Conservation (phyloP, 257 asterid species). For the Vinca minor region DNA sequence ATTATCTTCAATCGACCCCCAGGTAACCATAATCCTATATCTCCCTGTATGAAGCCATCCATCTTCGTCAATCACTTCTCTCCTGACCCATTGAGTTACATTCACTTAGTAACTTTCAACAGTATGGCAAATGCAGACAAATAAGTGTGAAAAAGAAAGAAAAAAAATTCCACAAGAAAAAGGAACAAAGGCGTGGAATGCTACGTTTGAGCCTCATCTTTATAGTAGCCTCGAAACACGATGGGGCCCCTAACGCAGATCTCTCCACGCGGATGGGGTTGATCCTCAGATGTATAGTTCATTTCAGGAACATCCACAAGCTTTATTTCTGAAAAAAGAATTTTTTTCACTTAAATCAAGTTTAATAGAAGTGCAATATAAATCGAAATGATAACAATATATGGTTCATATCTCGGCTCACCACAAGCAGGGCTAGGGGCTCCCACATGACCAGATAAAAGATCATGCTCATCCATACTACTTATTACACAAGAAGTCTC, state of each 20-base stretch:
- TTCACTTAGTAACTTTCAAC: neutral
- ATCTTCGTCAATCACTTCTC: slow-evolving; percentile 73
- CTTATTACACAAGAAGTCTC: slow-evolving; percentile 88
- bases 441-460: slow-evolving; percentile 78
- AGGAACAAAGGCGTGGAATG: slow-evolving; percentile 15
- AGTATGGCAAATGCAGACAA: neutral
- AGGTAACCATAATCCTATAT: slow-evolving; percentile 89
- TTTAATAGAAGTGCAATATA: neutral
- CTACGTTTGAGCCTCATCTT: slow-evolving; percentile 90
- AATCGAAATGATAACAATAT: neutral
- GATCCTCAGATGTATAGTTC: slow-evolving; percentile 85
- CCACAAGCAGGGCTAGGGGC: slow-evolving; percentile 95
- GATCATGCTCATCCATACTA: slow-evolving; percentile 62
- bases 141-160: too few relatives aligned
- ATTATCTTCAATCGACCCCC: slow-evolving; percentile 89
- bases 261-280: slow-evolving; percentile 93
- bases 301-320: slow-evolving; percentile 94
- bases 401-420: slow-evolving; percentile 23
- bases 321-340: slow-evolving; percentile 56
- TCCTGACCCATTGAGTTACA: slow-evolving; percentile 34
- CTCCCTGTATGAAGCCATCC: slow-evolving; percentile 98
- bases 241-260: slow-evolving; percentile 89
- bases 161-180: neutral
- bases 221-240: slow-evolving; percentile 79
- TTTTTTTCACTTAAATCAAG: neutral